A percentile compares a stretch with the other conserved stretches of the same genome.
phyloP scores from a whole-genome alignment of 1,284 basidiomycete genomes.

The Boletus subluridellus region DNA sequence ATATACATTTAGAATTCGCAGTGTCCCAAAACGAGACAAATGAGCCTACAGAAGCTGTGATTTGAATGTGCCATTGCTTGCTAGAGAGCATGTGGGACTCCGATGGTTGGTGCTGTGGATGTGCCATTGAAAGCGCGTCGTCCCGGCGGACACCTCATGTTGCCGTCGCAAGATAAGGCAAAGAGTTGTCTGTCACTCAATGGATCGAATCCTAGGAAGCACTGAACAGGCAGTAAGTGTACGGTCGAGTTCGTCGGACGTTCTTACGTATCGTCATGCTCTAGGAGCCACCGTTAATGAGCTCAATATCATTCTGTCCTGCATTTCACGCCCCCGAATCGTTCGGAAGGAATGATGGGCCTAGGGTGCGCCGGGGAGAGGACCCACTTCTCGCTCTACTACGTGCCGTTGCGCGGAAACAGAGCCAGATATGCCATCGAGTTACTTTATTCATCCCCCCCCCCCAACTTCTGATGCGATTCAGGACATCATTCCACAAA shows the following conservation, averaged over 20 bases:
- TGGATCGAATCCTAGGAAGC: neutral
- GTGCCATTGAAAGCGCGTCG: no score
- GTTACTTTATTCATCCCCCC: neutral
- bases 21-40: no score
- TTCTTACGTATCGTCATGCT: neutral
- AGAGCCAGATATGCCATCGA: neutral
- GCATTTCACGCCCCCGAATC: neutral
- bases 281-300: neutral
- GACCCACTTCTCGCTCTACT: neutral
- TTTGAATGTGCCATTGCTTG: no score
- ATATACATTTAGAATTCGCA: no score
- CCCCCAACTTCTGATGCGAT: neutral
- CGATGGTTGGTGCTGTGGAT: no score
- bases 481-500: conserved; percentile 13
- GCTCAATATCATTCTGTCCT: neutral
- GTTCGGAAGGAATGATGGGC: neutral
- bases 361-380: no score
- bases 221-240: neutral
- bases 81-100: no score
- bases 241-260: neutral
- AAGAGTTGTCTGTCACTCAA: neutral
- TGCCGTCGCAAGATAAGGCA: no score
- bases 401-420: neutral
- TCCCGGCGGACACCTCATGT: no score
- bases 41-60: no score